Conservation (phyloP, 148 eudicot genomes). For the Pouteria glomerata region DNA sequence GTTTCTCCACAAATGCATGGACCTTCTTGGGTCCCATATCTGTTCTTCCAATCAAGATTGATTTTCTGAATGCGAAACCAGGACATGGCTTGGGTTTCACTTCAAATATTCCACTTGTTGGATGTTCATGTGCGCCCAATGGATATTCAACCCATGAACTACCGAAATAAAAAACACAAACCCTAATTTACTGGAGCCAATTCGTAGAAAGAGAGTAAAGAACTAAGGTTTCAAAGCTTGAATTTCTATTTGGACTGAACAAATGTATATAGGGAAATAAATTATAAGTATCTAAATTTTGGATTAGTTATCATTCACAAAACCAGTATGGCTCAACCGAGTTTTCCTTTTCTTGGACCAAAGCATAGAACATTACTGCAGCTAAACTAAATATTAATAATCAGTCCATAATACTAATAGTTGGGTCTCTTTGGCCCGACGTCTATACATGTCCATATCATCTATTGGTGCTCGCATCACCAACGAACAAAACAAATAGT, state of each 20-base stretch:
- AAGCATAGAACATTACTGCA: no score
- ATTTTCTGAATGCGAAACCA: slow-evolving; percentile 71
- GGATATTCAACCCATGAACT: slow-evolving; percentile 82
- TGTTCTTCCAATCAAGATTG: slow-evolving; percentile 75
- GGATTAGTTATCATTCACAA: no score
- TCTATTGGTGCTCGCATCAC: no score
- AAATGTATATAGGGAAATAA: no score
- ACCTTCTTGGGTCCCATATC: slow-evolving; percentile 65
- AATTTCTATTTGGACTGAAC: background rate
- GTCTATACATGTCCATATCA: no score
- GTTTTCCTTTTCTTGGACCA: no score
- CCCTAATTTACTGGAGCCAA: background rate
- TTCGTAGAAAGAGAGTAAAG: background rate
- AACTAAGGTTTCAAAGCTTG: background rate
- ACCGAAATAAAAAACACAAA: slow-evolving; percentile 9
- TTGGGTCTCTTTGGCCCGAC: no score
- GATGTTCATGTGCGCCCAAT: slow-evolving; percentile 76
- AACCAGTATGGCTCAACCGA: no score
- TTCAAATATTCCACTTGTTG: slow-evolving; percentile 75
- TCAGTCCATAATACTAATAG: no score
- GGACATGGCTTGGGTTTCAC: slow-evolving; percentile 79
- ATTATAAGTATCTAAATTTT: no score
- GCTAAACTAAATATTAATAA: no score
- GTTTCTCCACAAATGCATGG: slow-evolving; percentile 51
- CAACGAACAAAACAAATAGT: no score